Evolutionary conservation across 1,139 yeast genomes (phyloP), one percentile per base, ranked within the genome.

Genomic region (Pichia sp.): DNA sequence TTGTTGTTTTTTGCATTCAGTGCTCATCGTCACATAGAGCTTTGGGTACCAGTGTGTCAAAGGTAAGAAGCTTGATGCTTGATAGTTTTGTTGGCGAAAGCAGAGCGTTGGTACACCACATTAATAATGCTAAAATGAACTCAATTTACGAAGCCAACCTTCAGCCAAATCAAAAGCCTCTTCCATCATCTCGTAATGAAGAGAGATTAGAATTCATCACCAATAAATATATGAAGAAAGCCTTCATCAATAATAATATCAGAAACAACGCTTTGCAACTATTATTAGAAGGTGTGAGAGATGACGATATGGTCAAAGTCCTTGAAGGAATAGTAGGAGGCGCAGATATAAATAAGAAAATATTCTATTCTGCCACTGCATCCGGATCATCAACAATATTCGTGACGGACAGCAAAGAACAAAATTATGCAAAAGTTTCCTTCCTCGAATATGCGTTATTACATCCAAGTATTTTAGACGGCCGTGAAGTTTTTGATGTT

Each of bases 1-100:
- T 90, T 55, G 82, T 84, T 29, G 81, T 87, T 8, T 75, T 92
- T 45, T 92, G 98, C 69, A 84, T 90, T 45, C 84, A 85, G 50
- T 92, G 98, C 65, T 85, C 96, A 0, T 78, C 83, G 1, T 74
- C 78, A 47, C 85, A 81, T 61, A 65, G 85, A 50, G 73, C 74
- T 50, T 68, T 81, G 61, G 85, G 85, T 0, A 73, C 82, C 3
- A 78, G 76, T 56, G 71, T 81, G 10, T 72, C 82, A 8, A 78
- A 76, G 60, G 77, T 80, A 8, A 69, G 74, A 54, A 79, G 84
- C 2, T 69, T 81, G 43, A 78, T 74, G 55, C 67, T 80, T 43
- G 85, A 81, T 60, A 73, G 75, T 51, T 81, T 80, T 63, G 73
- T 71, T 19, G 67, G 67, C 29, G 58, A 56, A 36, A 83, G 79